Conservation (phyloP, 2,329 filamentous ascomycete genomes). For the Cladosporium sp. region DNA sequence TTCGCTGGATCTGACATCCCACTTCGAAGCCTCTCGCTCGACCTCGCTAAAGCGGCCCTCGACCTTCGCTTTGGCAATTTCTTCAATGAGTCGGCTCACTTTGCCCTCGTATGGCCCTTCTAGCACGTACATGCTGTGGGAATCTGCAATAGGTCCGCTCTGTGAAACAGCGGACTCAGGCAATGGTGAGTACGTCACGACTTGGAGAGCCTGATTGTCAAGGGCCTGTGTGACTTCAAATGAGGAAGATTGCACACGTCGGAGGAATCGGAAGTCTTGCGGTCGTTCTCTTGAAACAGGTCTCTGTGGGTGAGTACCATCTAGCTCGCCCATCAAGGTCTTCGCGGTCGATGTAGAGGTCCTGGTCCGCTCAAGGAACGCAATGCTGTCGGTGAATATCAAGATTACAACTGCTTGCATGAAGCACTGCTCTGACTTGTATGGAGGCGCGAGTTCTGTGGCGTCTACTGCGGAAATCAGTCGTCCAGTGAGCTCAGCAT, state of each 20-base stretch:
- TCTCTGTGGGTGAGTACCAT: conserved; percentile 65
- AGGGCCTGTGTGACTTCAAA: conserved; percentile 32
- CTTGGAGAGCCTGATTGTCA: conserved; percentile 30
- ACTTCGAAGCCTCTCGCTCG: conserved; percentile 78
- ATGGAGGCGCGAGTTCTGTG: conserved; percentile 73
- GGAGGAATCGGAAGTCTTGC: conserved; percentile 70
- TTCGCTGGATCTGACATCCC: conserved; percentile 73
- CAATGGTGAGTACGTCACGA: conserved; percentile 31
- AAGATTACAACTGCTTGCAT: conserved; percentile 65
- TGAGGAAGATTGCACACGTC: conserved; percentile 26
- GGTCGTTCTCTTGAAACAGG: conserved; percentile 49
- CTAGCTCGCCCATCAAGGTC: conserved; percentile 78
- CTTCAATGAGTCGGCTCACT: conserved; percentile 75
- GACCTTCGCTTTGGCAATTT: conserved; percentile 80
- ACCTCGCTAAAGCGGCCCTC: conserved; percentile 80
- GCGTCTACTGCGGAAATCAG: conserved; percentile 81
- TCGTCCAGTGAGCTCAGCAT: conserved; percentile 66
- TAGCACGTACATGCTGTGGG: conserved; percentile 58
- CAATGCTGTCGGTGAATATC: conserved; percentile 78
- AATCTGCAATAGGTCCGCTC: conserved; percentile 23
- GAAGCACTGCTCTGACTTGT: conserved; percentile 43
- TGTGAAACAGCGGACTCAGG: conserved; percentile 2
- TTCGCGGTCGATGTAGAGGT: conserved; percentile 63
- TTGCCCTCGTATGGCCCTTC: conserved; percentile 76
- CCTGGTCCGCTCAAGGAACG: conserved; percentile 67